A percentile compares a stretch with the other conserved stretches of the same genome.
These are phyloP conservation scores for Penicillium nucicola DNA, from an alignment of 495 filamentous ascomycete species.

Conservation along the genomic window DNA sequence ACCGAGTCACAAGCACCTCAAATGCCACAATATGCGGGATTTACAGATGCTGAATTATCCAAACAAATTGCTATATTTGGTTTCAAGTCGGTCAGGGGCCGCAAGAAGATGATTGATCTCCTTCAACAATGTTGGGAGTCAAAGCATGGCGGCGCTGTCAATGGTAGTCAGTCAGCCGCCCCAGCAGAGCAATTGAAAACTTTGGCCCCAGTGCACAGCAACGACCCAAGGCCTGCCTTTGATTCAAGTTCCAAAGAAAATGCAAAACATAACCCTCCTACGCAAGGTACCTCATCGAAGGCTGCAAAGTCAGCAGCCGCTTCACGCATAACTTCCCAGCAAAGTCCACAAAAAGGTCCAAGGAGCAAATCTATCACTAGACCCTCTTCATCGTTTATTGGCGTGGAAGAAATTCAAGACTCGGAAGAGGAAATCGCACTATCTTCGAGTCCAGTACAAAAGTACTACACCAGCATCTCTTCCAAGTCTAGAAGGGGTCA, in stretches of 20 bases:
- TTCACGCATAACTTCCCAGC: not conserved
- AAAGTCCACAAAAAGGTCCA: not conserved
- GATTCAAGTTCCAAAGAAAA: not conserved
- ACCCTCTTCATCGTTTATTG: slow-evolving; percentile 18
- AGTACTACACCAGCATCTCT: slow-evolving; percentile 10
- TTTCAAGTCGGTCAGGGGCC: slow-evolving; percentile 71
- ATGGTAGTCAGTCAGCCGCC: not conserved
- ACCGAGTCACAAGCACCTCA: slow-evolving; percentile 8
- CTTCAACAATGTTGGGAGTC: slow-evolving; percentile 72
- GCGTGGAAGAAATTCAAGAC: slow-evolving; percentile 62
- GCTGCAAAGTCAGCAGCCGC: not conserved
- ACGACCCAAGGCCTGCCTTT: not conserved
- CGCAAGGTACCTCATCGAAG: not conserved
- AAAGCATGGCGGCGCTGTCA: slow-evolving; percentile 24
- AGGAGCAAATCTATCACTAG: not conserved
- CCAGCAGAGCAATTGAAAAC: not conserved
- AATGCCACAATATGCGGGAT: slow-evolving; percentile 62
- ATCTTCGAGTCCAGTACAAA: slow-evolving; percentile 34
- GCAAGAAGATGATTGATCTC: slow-evolving; percentile 67
- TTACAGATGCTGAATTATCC: slow-evolving; percentile 60
- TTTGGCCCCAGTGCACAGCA: not conserved
- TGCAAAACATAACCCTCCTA: slow-evolving; percentile 5
- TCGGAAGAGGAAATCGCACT: slow-evolving; percentile 51
- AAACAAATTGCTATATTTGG: slow-evolving; percentile 62
- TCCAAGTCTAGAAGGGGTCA: not conserved